These are phyloP conservation scores for Hypoxylon lienhwacheense DNA, from an alignment of 495 filamentous ascomycete species.

Conservation along the genomic window DNA sequence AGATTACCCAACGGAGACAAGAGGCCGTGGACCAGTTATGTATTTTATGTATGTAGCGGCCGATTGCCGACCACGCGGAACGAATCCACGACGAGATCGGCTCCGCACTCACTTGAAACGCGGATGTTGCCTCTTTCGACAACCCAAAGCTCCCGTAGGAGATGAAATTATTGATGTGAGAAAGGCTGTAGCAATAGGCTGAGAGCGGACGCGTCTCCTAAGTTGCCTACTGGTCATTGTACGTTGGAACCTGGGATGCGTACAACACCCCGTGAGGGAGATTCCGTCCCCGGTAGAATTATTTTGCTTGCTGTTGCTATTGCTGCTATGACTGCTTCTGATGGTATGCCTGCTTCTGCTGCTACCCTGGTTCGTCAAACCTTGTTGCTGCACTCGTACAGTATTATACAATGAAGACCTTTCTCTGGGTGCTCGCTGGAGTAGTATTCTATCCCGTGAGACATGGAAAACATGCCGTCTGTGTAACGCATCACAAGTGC, in stretches of 20 bases:
- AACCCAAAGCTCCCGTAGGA: slow-evolving; percentile 17
- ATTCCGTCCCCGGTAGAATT: slow-evolving; percentile 10
- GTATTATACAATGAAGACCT: slow-evolving; percentile 18
- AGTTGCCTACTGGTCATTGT: slow-evolving; percentile 17
- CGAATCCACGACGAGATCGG: slow-evolving; percentile 34
- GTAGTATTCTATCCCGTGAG: slow-evolving; percentile 34
- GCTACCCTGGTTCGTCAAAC: slow-evolving; percentile 24
- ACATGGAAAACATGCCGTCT: slow-evolving; percentile 28
- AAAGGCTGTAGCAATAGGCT: slow-evolving; percentile 13
- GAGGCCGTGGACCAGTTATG: slow-evolving; percentile 31
- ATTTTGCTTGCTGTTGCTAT: slow-evolving; percentile 12
- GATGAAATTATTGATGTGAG: slow-evolving; percentile 13
- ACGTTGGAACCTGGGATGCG: slow-evolving; percentile 1
- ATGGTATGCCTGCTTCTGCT: no score
- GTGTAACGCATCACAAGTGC: slow-evolving; percentile 32
- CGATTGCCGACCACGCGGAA: slow-evolving; percentile 35
- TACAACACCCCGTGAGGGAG: slow-evolving; percentile 12
- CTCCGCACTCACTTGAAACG: slow-evolving; percentile 36
- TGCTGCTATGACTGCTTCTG: no score
- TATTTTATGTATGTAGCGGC: no score
- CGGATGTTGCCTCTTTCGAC: slow-evolving; percentile 34
- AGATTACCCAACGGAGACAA: slow-evolving; percentile 33
- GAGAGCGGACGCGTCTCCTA: slow-evolving; percentile 23
- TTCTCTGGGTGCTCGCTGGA: slow-evolving; percentile 24
- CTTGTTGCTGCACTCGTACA: slow-evolving; percentile 16